Evolutionary conservation across 192 early-diverging fungal genomes (phyloP).

Genomic region (Martensiomyces pterosporus): DNA sequence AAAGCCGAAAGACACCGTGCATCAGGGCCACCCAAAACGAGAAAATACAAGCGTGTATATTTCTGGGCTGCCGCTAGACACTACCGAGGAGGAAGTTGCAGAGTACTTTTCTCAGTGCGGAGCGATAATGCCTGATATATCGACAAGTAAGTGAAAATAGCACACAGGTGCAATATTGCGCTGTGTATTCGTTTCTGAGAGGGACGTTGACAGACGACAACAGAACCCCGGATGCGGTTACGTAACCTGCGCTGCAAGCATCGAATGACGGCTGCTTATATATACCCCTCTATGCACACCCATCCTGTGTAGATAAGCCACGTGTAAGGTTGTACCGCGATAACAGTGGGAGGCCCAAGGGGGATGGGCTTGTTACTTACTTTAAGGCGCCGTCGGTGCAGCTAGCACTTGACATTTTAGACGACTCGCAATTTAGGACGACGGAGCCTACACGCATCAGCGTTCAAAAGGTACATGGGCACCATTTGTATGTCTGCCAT

Average conservation of each 20-base stretch:
- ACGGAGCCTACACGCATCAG: slow-evolving; percentile 61
- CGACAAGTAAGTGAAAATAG: slow-evolving; percentile 41
- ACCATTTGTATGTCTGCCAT: not conserved
- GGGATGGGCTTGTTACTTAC: slow-evolving; percentile 90
- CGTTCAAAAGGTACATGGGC: slow-evolving; percentile 65
- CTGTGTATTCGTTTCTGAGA: too few species aligned
- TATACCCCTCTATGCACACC: too few species aligned
- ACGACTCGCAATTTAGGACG: slow-evolving; percentile 77
- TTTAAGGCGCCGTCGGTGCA: slow-evolving; percentile 86
- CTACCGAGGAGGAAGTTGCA: slow-evolving; percentile 73
- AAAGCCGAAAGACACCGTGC: slow-evolving; percentile 43
- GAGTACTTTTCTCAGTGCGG: slow-evolving; percentile 48
- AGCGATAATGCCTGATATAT: slow-evolving; percentile 39
- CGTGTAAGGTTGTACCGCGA: slow-evolving; percentile 88
- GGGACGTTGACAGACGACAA: too few species aligned
- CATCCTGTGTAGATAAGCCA: slow-evolving; percentile 78
- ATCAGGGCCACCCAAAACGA: slow-evolving; percentile 43
- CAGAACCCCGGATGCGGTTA: too few species aligned
- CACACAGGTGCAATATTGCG: too few species aligned
- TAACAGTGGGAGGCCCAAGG: slow-evolving; percentile 65
- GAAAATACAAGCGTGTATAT: slow-evolving; percentile 83
- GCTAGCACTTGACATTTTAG: slow-evolving; percentile 79
- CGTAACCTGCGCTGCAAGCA: too few species aligned
- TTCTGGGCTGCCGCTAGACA: slow-evolving; percentile 75
- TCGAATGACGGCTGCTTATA: too few species aligned